Evolutionary conservation across 371 early-diverging fungal species (phyloP).

Genomic region (Chytridium lagenaria): DNA sequence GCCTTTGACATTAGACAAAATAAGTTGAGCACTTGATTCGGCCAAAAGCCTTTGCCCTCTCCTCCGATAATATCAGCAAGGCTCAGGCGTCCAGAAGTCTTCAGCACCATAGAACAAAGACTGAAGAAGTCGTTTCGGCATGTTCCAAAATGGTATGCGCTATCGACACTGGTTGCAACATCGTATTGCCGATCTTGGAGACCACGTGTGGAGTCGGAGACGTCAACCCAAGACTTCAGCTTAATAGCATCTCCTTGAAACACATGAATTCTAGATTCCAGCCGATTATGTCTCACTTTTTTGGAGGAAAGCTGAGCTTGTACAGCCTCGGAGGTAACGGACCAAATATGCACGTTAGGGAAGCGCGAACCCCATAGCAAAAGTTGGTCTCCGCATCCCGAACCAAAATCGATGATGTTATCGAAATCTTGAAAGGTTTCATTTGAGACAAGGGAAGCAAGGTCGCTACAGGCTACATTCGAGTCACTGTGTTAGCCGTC

Average conservation of each 20-base stretch:
- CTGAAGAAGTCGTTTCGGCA: neutral
- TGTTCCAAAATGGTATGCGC: neutral
- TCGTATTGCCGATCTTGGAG: neutral
- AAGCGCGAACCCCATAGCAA: neutral
- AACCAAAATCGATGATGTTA: constrained; percentile 10
- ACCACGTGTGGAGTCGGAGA: neutral
- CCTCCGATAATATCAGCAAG: neutral
- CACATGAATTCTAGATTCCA: neutral
- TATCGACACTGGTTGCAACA: constrained; percentile 7
- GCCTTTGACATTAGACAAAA: neutral
- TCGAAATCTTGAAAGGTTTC: neutral
- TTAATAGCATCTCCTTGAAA: constrained; percentile 15
- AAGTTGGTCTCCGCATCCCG: constrained; percentile 15
- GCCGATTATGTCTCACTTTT: neutral
- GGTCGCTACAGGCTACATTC: neutral
- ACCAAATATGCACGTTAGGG: neutral
- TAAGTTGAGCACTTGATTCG: neutral
- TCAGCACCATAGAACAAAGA: neutral
- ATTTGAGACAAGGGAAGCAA: neutral
- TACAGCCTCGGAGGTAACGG: neutral
- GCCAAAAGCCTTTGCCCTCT: neutral
- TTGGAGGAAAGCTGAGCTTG: neutral
- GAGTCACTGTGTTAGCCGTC: too few relatives aligned
- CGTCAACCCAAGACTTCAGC: constrained; percentile 1
- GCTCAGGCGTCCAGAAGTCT: neutral